These are phyloP conservation scores for Syzygium oleosum DNA, from an alignment of 345 rosid genomes.

Conservation along the genomic window DNA sequence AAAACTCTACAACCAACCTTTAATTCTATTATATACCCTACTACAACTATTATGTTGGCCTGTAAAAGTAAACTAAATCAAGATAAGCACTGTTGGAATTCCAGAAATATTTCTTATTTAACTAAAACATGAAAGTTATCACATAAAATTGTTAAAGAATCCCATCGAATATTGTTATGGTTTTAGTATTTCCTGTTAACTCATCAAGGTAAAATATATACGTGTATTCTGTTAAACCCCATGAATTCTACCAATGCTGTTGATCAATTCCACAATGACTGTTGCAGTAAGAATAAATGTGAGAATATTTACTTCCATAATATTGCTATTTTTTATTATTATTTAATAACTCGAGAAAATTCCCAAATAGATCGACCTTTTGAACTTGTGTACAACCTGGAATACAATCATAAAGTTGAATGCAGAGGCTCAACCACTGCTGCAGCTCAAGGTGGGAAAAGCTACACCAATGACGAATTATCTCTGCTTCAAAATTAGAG, in stretches of 20 bases:
- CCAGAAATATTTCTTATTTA: neutral
- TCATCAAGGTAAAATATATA: neutral
- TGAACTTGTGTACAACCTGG: neutral
- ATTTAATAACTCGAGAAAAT: neutral
- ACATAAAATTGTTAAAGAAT: neutral
- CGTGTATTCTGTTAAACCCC: neutral
- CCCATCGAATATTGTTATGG: neutral
- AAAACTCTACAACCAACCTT: neutral
- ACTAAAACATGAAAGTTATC: neutral
- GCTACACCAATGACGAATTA: neutral
- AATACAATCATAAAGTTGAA: neutral
- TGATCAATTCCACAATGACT: neutral
- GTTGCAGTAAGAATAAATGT: neutral
- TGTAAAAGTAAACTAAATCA: neutral
- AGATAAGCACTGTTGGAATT: neutral
- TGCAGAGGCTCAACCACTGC: neutral
- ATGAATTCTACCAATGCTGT: neutral
- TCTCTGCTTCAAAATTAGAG: neutral
- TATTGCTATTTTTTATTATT: neutral
- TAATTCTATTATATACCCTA: neutral
- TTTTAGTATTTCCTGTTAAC: neutral
- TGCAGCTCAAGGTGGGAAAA: neutral
- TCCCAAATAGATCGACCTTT: neutral
- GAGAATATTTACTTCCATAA: neutral
- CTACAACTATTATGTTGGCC: neutral